Evolutionary conservation across 352 stramenopile genomes (phyloP).

Genomic region (Stramenopiles sp.): DNA sequence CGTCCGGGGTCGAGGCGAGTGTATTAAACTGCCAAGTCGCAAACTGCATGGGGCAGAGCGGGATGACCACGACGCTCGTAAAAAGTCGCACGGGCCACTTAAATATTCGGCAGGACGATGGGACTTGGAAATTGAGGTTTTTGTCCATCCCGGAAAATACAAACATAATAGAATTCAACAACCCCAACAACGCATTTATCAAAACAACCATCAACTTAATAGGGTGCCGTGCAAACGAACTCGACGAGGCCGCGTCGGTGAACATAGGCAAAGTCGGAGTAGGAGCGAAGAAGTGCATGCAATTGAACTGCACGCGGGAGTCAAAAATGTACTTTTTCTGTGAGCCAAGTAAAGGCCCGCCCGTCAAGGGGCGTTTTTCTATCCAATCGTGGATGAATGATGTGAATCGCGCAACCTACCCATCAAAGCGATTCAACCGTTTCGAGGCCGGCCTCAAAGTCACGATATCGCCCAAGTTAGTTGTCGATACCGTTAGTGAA

Average conservation of each 20-base stretch:
- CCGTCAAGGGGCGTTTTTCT: not conserved
- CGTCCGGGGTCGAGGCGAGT: not conserved
- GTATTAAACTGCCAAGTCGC: not conserved
- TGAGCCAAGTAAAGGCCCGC: not conserved
- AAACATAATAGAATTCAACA: not conserved
- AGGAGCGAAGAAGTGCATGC: not conserved
- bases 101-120: not conserved
- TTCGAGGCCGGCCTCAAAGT: not conserved
- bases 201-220: slow-evolving; percentile 4
- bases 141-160: not conserved
- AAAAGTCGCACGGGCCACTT: not conserved
- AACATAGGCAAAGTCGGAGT: not conserved
- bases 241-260: not conserved
- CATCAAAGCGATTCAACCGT: not conserved
- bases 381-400: not conserved
- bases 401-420: not conserved
- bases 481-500: not conserved
- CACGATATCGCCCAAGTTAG: not conserved
- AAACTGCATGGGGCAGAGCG: not conserved
- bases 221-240: not conserved
- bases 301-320: not conserved
- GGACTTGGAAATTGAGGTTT: not conserved
- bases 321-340: not conserved
- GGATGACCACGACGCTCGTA: not conserved
- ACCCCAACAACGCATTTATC: not conserved